phyloP scores from a whole-genome alignment of 1,139 yeast genomes.

The Geotrichum aggregatum region DNA sequence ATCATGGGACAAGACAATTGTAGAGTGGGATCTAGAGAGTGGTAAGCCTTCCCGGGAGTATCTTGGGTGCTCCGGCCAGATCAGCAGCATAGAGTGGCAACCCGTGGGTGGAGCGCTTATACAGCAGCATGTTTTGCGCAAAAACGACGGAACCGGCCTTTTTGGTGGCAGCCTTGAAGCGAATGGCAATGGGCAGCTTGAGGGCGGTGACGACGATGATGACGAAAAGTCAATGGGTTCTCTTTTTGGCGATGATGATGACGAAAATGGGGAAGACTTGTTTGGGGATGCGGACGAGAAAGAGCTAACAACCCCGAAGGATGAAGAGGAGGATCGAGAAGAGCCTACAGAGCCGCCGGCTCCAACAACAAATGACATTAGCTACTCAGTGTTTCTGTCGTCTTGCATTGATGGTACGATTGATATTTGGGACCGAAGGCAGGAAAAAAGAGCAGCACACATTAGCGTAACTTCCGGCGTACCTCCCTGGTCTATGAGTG shows the following conservation, averaged over 20 bases:
- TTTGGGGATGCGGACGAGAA: slow-evolving; percentile 30
- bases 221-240: slow-evolving; percentile 72
- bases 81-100: slow-evolving; percentile 72
- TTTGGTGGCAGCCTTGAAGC: slow-evolving; percentile 26
- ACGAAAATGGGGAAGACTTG: slow-evolving; percentile 29
- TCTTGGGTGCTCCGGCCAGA: slow-evolving; percentile 61
- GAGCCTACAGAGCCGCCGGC: slow-evolving; percentile 13
- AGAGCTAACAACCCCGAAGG: slow-evolving; percentile 13
- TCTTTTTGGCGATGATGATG: slow-evolving; percentile 70
- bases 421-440: slow-evolving; percentile 78
- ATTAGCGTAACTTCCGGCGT: slow-evolving; percentile 59
- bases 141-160: not conserved
- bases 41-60: slow-evolving; percentile 54
- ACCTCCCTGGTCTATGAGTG: slow-evolving; percentile 89
- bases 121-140: slow-evolving; percentile 14
- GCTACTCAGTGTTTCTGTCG: slow-evolving; percentile 64
- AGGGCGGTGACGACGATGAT: slow-evolving; percentile 27
- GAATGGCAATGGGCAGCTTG: slow-evolving; percentile 15
- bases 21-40: slow-evolving; percentile 81
- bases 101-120: slow-evolving; percentile 58
- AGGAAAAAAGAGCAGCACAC: slow-evolving; percentile 47
- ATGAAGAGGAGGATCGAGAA: slow-evolving; percentile 18
- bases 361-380: slow-evolving; percentile 31
- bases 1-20: slow-evolving; percentile 71
- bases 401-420: slow-evolving; percentile 82